Evolutionary conservation across 2,329 filamentous ascomycete species (phyloP).

Genomic region (Aphanocladium album): DNA sequence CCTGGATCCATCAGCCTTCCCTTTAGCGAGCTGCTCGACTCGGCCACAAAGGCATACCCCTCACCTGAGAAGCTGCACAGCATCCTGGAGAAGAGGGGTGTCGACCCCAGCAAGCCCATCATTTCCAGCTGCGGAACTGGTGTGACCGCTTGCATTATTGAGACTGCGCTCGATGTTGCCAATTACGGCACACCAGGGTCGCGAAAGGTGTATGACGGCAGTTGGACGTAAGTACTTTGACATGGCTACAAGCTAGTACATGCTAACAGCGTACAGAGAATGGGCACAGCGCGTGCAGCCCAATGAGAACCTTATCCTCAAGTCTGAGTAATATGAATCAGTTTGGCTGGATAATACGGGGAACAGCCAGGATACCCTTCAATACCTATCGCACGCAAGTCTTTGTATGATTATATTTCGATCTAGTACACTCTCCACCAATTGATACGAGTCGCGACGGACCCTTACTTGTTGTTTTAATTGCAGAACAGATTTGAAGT

Average conservation of each 20-base stretch:
- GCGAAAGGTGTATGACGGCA: slow-evolving; percentile 85
- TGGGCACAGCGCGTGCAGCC: slow-evolving; percentile 63
- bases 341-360: slow-evolving; percentile 14
- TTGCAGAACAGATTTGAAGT: background rate
- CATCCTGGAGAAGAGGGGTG: slow-evolving; percentile 72
- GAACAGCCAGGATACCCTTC: slow-evolving; percentile 5
- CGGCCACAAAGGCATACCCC: slow-evolving; percentile 74
- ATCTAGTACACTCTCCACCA: slow-evolving; percentile 12
- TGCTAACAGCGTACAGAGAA: slow-evolving; percentile 42
- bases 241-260: background rate
- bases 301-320: slow-evolving; percentile 58
- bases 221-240: slow-evolving; percentile 76
- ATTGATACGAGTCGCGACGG: background rate
- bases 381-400: background rate
- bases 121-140: slow-evolving; percentile 89
- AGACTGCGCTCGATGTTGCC: slow-evolving; percentile 77
- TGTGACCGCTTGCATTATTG: slow-evolving; percentile 86
- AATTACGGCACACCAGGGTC: slow-evolving; percentile 63
- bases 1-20: slow-evolving; percentile 82
- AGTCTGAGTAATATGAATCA: slow-evolving; percentile 33
- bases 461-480: background rate
- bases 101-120: slow-evolving; percentile 75
- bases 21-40: slow-evolving; percentile 73
- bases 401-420: slow-evolving; percentile 6
- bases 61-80: slow-evolving; percentile 65